phyloP scores from a whole-genome alignment of 768 basidiomycete species.

The Psilocybe azurescens region DNA sequence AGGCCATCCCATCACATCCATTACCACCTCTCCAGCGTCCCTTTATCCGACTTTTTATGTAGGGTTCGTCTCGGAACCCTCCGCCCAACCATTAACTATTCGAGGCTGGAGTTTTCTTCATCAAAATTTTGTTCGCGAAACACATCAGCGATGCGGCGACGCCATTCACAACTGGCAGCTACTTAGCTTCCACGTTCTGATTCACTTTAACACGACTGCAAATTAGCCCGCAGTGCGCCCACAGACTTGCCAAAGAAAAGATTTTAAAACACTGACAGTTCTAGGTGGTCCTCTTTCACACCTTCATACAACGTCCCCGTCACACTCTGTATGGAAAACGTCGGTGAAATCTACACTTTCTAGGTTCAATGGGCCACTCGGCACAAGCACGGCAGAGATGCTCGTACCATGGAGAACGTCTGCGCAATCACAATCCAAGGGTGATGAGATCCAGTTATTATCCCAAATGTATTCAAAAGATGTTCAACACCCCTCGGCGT shows the following conservation, averaged over 20 bases:
- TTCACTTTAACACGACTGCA: neutral
- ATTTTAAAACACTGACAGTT: slow-evolving; percentile 13
- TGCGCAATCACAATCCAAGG: slow-evolving; percentile 22
- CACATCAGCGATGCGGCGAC: neutral
- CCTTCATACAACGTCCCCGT: slow-evolving; percentile 25
- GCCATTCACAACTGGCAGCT: neutral
- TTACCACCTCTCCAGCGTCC: too few species aligned
- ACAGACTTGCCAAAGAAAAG: neutral
- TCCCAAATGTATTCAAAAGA: slow-evolving; percentile 23
- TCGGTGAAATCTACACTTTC: slow-evolving; percentile 17
- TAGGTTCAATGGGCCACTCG: neutral
- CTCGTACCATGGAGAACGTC: slow-evolving; percentile 20
- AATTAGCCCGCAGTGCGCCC: neutral
- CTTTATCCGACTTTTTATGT: too few species aligned
- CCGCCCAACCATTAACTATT: too few species aligned
- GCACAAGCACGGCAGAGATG: neutral
- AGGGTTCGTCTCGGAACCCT: too few species aligned
- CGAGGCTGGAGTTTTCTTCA: too few species aligned
- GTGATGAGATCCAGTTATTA: slow-evolving; percentile 18
- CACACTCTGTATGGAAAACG: slow-evolving; percentile 24
- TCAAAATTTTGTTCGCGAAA: neutral
- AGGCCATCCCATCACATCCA: neutral
- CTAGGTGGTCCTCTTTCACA: slow-evolving; percentile 23
- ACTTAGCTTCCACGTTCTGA: neutral
- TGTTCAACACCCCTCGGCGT: slow-evolving; percentile 24